Base-by-base conservation (phyloP, 306 rosid species). In the Pyrus communis region DNA sequence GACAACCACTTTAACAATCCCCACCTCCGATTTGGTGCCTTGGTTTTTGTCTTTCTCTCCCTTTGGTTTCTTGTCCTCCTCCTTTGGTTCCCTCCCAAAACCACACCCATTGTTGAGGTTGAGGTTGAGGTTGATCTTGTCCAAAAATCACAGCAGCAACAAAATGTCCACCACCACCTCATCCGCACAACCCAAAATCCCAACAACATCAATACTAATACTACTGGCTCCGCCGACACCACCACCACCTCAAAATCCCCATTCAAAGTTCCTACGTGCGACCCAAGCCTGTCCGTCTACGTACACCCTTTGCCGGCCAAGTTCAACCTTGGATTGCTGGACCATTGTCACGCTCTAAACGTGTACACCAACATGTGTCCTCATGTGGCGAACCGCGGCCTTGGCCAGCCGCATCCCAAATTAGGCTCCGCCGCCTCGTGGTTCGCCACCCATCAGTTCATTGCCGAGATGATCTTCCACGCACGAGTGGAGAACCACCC, bases 281-380 rank as follows among this genome's bases (percentile, higher is more conserved):
- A 81, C 57, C 69, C 77, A 22, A 42, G 70, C 60, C 43, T 78
- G 1, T 83, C 79, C 0, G 86, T 93, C 67, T 91, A 87, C 33
- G 86, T 91, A 23, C 81, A 93, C 87, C 59, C 83, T 11, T 78
- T 93, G 54, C 98, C 93, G 19, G 9, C 86, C 10, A 86, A 85
- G 72, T 93, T 91, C 86, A 91, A 93, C 85, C 19, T 77, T 0
- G 90, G 71, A 23, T 90, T 93, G 31, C 84, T 91, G 17, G 13
- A 81, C 2, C 76, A 79, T 59, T 93, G 97, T 45, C 45, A 78
- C 11, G 71, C 71, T 11, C 97, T 93, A 42, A 93, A 82, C 79
- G 64, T 91, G 42, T 93, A 93, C 89, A 91, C 94, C 65, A 85
- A 91, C 89, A 91, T 93, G 98, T 93, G 96, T 76, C 97, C 98